Conservation (phyloP, 1,284 basidiomycete species). For the Abortiporus biennis region DNA sequence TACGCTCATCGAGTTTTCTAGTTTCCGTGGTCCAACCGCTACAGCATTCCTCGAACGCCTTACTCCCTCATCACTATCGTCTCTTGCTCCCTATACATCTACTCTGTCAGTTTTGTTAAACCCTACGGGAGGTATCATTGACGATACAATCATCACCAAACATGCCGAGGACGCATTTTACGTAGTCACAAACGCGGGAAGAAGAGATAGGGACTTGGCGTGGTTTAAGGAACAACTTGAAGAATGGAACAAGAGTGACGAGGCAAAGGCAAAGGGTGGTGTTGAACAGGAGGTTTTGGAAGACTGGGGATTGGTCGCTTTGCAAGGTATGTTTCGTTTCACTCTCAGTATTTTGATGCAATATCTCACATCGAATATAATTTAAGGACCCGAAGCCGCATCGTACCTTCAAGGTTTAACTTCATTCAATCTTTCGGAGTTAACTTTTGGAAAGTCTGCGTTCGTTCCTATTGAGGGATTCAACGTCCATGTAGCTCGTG, state of each 20-base stretch:
- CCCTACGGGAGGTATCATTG: slow-evolving; percentile 88
- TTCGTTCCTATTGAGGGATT: slow-evolving; percentile 75
- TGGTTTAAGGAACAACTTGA: slow-evolving; percentile 70
- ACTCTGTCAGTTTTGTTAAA: slow-evolving; percentile 90
- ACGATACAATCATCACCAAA: slow-evolving; percentile 88
- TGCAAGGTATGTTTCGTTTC: slow-evolving; percentile 60
- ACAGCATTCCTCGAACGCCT: slow-evolving; percentile 82
- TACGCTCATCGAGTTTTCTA: slow-evolving; percentile 18
- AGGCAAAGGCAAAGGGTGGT: slow-evolving; percentile 40
- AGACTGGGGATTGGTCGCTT: slow-evolving; percentile 83
- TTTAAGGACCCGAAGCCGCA: slow-evolving; percentile 77
- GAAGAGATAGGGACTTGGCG: slow-evolving; percentile 74
- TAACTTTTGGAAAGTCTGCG: slow-evolving; percentile 80
- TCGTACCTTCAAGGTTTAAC: slow-evolving; percentile 73
- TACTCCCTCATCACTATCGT: slow-evolving; percentile 73
- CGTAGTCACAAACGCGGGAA: slow-evolving; percentile 94
- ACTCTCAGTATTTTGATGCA: not conserved
- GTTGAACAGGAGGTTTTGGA: slow-evolving; percentile 84
- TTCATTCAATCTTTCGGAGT: slow-evolving; percentile 60
- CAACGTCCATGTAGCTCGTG: slow-evolving; percentile 88
- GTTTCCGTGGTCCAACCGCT: slow-evolving; percentile 70
- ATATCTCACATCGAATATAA: slow-evolving; percentile 1
- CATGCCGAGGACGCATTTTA: slow-evolving; percentile 80
- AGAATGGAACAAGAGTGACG: slow-evolving; percentile 67
- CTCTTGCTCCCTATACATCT: slow-evolving; percentile 64